Conservation (phyloP, 257 asterid genomes). For the Rauvolfia tetraphylla region DNA sequence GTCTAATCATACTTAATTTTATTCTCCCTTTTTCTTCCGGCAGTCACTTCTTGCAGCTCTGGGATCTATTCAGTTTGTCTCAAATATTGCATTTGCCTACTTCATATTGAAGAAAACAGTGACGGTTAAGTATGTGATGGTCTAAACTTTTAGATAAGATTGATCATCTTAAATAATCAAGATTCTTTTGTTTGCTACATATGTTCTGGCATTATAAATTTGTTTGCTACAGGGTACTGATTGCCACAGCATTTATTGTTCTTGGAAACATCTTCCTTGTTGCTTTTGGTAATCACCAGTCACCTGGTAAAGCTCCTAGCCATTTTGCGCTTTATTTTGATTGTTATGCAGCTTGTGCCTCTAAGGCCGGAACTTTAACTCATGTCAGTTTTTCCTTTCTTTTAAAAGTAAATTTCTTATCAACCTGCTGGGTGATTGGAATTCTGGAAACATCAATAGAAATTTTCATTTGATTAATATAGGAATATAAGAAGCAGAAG, state of each 20-base stretch:
- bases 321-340: constrained; percentile 10
- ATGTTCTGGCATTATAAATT: neutral
- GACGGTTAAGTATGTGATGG: constrained; percentile 64
- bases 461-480: neutral
- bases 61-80: constrained; percentile 93
- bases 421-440: neutral
- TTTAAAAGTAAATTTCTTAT: neutral
- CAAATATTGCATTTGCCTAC: constrained; percentile 88
- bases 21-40: constrained; percentile 13
- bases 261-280: constrained; percentile 95
- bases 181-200: constrained; percentile 1
- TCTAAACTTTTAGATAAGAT: constrained; percentile 10
- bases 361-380: neutral
- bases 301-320: constrained; percentile 65
- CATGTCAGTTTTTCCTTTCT: neutral
- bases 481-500: neutral
- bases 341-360: neutral
- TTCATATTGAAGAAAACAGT: constrained; percentile 82
- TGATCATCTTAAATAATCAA: constrained; percentile 19
- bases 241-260: constrained; percentile 93
- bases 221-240: constrained; percentile 60
- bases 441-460: neutral
- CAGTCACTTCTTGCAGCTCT: constrained; percentile 99
- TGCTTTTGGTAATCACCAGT: constrained; percentile 98
- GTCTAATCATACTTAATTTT: neutral